These are phyloP conservation scores for Erucastrum elatum DNA, from an alignment of 345 rosid genomes.

Conservation along the genomic window DNA sequence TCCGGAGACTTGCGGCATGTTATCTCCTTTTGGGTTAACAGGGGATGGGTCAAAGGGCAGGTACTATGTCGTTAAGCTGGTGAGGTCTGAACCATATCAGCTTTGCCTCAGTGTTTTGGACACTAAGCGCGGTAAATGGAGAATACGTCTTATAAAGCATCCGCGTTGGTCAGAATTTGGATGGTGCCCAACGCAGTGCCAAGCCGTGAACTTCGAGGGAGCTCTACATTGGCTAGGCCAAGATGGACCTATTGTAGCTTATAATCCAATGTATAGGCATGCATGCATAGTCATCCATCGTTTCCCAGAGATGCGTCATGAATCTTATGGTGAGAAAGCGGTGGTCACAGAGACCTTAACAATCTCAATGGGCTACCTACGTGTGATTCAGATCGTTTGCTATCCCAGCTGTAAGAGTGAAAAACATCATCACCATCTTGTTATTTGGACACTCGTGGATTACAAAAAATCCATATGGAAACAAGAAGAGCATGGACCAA, in stretches of 20 bases:
- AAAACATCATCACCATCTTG: too few species aligned
- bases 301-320: conserved; percentile 3
- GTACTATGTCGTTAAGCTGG: neutral
- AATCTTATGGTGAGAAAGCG: neutral
- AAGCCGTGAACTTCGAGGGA: neutral
- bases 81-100: neutral
- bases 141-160: neutral
- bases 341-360: conserved; percentile 7
- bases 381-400: conserved; percentile 9
- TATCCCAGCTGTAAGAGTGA: neutral
- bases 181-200: conserved; percentile 10
- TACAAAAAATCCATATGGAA: too few species aligned
- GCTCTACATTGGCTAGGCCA: conserved; percentile 11
- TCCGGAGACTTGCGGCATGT: too few species aligned
- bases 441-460: too few species aligned
- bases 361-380: conserved; percentile 8
- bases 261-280: neutral
- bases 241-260: conserved; percentile 5
- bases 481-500: neutral
- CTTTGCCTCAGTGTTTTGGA: neutral
- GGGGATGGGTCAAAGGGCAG: neutral
- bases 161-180: neutral
- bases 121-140: neutral
- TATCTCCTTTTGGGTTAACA: neutral
- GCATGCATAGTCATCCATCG: neutral